Conservation (phyloP, 805 yeast genomes). For the Starmerella geochares region DNA sequence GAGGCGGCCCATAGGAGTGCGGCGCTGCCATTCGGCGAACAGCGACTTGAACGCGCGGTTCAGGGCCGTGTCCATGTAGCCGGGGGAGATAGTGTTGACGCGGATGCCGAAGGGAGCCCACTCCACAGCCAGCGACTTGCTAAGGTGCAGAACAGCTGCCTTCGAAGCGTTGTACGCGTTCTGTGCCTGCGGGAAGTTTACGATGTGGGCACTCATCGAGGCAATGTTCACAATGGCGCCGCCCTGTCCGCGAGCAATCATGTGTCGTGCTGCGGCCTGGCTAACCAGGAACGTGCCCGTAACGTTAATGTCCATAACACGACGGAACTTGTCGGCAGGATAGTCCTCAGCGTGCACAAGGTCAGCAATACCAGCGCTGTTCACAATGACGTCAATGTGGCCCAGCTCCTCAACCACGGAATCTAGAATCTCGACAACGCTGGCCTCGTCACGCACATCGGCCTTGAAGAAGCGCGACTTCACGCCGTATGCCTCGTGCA, state of each 20-base stretch:
- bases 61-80: slow-evolving; percentile 61
- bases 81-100: slow-evolving; percentile 59
- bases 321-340: slow-evolving; percentile 53
- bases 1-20: slow-evolving; percentile 58
- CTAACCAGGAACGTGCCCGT: slow-evolving; percentile 58
- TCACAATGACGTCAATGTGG: slow-evolving; percentile 46
- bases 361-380: slow-evolving; percentile 61
- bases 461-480: slow-evolving; percentile 54
- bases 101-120: slow-evolving; percentile 62
- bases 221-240: slow-evolving; percentile 58
- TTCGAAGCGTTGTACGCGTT: slow-evolving; percentile 61
- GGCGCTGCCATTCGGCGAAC: slow-evolving; percentile 49
- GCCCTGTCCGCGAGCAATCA: slow-evolving; percentile 45
- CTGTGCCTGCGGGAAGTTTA: slow-evolving; percentile 65
- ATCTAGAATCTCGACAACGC: slow-evolving; percentile 43
- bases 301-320: slow-evolving; percentile 53
- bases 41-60: slow-evolving; percentile 48
- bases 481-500: slow-evolving; percentile 44
- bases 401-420: slow-evolving; percentile 47
- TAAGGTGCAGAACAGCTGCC: slow-evolving; percentile 61
- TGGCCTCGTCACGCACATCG: slow-evolving; percentile 46
- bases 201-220: slow-evolving; percentile 62
- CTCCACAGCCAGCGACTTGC: slow-evolving; percentile 58
- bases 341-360: slow-evolving; percentile 60
- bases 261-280: slow-evolving; percentile 56